Base-by-base conservation (phyloP, 1,284 basidiomycete species). In the Cryptococcus sp. region DNA sequence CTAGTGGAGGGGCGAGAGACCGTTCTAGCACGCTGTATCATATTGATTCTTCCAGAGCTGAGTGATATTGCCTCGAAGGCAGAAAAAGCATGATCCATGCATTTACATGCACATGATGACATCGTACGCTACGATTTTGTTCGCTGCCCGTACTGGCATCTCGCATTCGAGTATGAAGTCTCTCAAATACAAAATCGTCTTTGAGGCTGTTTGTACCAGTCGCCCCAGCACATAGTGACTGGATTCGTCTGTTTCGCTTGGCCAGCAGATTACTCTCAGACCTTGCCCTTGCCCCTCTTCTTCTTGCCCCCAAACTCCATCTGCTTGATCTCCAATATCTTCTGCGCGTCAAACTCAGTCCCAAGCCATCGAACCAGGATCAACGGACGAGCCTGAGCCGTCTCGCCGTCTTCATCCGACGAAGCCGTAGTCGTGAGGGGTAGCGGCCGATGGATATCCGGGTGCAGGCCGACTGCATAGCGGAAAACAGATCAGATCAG, bases 221-320 rank as follows among this genome's bases (percentile, higher is more conserved):
- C 13, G 31, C 31, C n/a, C n/a, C 42, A n/a, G n/a, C 42, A 2
- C 42, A n/a, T 45, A n/a, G 2, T 45, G 42, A 22, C 31, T 11
- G 11, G n/a, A 53, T 48, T 15, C 25, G 35, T 35, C 48, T 50
- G 25, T 23, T 35, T 55, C n/a, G 53, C 19, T 49, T 53, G 31
- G 31, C 31, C 8, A 31, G 27, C 5, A 31, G 27, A 31, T 4
- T 59, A 39, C 44, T 44, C 54, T 62, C 64, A n/a, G 53, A 54
- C 54, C 49, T 55, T 35, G 10, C 31, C 31, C 65, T 72, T 73
- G 62, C 70, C 73, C 50, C 63, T 41, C 63, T 74, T 77, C 35
- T 61, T 66, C 48, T 78, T 80, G 8, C 71, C 74, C 3, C 77
- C 77, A 73, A 78, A 79, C 57, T 80, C 77, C 67, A 69, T 67